Base-by-base conservation (phyloP, 768 basidiomycete genomes). In the Leccinum aurantiacum region DNA sequence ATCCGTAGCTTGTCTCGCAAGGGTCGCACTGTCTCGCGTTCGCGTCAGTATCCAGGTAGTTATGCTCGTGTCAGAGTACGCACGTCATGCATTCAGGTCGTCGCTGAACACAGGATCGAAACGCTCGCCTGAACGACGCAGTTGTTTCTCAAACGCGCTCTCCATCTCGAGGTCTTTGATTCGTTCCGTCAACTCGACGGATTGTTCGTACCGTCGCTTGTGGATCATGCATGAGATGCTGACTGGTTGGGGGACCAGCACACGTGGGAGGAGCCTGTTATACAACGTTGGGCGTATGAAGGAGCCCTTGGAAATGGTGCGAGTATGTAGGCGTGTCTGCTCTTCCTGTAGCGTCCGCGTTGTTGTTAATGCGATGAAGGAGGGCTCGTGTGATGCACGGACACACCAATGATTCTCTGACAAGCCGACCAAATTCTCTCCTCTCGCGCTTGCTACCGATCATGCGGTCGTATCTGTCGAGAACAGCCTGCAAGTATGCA, bases 191-290 rank as follows among this genome's bases (percentile, higher is more conserved):
- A 84, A 60, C 14, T 69, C 63, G 4, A 63, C 69, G 9, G 72
- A 69, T 53, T 71, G 72, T 29, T 66, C 74, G n/a, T 79, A 63
- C 5, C 90, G 80, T 37, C 75, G 72, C 6, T 78, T 73, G 46
- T 75, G 69, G 37, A 95, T 90, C 77, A 94, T 91, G 70, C 83
- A 81, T 2, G 83, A 79, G 50, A 94, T 82, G n/a, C 81, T 77
- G 6, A 75, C 65, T 0, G 95, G 95, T 62, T 96, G 93, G 1
- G 91, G 92, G 44, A 81, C 84, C 65, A 97, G 76, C 0, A 27
- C 27, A 27, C 91, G 84, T 0, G 93, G 93, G 14, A 97, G 80
- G 1, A 93, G 91, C 0, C 75, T 78, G 69, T 93, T 84, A 73
- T 74, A 84, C 8, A 83, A 54, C 0, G 87, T 79, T 0, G 92